Evolutionary conservation across 2,329 filamentous ascomycete species (phyloP).

Genomic region (Fusarium musae): DNA sequence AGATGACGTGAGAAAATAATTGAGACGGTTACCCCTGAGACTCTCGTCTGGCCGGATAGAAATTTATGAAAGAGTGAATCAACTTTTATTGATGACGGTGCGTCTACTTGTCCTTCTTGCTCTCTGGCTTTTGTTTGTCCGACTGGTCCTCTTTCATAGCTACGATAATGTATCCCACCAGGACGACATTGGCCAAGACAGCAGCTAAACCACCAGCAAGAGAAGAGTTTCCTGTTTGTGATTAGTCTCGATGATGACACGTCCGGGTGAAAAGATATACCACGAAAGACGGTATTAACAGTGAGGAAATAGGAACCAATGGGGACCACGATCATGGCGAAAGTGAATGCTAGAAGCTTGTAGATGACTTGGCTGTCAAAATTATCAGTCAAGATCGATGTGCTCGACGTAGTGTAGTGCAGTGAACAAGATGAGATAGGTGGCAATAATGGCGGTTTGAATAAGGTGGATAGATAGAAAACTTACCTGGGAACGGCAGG

Average conservation of each 20-base stretch:
- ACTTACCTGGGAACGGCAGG: constrained; percentile 85
- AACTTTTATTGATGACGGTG: neutral
- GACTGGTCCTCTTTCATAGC: constrained; percentile 85
- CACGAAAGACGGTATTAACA: constrained; percentile 79
- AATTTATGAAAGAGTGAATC: neutral
- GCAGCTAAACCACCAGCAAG: constrained; percentile 88
- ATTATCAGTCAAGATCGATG: constrained; percentile 3
- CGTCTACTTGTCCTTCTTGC: constrained; percentile 61
- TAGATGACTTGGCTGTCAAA: constrained; percentile 78
- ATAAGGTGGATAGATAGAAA: neutral
- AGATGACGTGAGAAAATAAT: constrained; percentile 36
- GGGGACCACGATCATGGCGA: constrained; percentile 89
- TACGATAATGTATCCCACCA: constrained; percentile 90
- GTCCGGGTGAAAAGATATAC: constrained; percentile 56
- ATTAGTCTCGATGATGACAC: constrained; percentile 20
- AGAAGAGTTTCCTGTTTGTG: constrained; percentile 79
- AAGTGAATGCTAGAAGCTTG: constrained; percentile 89
- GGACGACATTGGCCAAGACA: constrained; percentile 88
- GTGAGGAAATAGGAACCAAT: constrained; percentile 91
- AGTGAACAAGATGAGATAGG: neutral
- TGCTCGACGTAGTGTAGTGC: neutral
- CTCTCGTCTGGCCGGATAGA: neutral
- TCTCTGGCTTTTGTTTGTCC: constrained; percentile 56
- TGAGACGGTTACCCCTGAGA: constrained; percentile 18
- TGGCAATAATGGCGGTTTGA: constrained; percentile 11